Conservation (phyloP, 352 stramenopile species). For the Pythium folliculosum region DNA sequence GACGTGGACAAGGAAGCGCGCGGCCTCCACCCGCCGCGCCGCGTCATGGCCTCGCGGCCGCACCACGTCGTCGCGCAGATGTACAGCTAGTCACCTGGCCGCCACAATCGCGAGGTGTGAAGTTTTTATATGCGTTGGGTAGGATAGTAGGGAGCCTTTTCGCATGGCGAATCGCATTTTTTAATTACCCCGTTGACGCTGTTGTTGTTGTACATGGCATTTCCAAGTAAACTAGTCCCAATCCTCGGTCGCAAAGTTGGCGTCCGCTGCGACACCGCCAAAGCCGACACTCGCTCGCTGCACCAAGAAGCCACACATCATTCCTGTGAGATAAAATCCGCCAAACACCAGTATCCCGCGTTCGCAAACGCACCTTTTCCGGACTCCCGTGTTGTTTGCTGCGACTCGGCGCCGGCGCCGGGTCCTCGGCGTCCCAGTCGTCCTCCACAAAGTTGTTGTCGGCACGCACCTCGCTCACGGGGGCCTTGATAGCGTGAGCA, state of each 20-base stretch:
- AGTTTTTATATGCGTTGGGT: no score
- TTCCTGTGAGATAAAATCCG: background rate
- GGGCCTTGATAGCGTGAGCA: background rate
- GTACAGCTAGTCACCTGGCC: constrained; percentile 44
- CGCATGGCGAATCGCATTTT: background rate
- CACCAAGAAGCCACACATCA: background rate
- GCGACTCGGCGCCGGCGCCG: background rate
- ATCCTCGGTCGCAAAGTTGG: constrained; percentile 70
- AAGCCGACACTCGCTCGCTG: constrained; percentile 23
- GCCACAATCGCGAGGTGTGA: no score
- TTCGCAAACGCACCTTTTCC: constrained; percentile 34
- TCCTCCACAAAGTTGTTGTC: constrained; percentile 85
- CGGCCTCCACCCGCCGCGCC: constrained; percentile 40
- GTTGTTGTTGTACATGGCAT: background rate
- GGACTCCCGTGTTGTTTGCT: constrained; percentile 23
- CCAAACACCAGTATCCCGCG: background rate
- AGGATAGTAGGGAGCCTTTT: no score
- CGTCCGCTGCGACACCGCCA: constrained; percentile 54
- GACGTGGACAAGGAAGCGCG: constrained; percentile 30
- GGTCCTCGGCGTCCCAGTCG: constrained; percentile 68
- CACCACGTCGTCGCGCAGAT: constrained; percentile 66
- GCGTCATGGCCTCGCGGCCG: constrained; percentile 52
- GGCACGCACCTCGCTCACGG: constrained; percentile 19
- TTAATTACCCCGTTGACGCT: background rate
- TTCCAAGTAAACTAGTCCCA: constrained; percentile 44